Conservation (phyloP, 1,284 basidiomycete species). For the Pholiota adiposa region DNA sequence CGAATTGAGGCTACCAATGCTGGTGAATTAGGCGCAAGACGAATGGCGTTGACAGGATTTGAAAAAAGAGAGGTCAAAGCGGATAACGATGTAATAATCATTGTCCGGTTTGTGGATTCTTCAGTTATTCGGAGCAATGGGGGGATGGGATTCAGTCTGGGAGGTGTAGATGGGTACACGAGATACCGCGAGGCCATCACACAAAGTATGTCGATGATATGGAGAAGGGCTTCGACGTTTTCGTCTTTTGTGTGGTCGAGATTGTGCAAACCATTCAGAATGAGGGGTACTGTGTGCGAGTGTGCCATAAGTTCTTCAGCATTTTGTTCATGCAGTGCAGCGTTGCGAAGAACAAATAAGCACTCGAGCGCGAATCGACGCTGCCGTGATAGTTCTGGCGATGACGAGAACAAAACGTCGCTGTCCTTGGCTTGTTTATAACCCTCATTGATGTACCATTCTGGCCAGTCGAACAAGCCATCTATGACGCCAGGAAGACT, state of each 20-base stretch:
- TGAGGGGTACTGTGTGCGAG: slow-evolving; percentile 60
- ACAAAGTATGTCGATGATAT: slow-evolving; percentile 70
- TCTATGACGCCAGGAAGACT: slow-evolving; percentile 77
- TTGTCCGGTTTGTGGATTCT: slow-evolving; percentile 67
- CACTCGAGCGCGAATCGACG: slow-evolving; percentile 75
- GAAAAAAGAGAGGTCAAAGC: slow-evolving; percentile 64
- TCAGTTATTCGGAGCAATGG: slow-evolving; percentile 58
- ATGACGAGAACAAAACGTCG: slow-evolving; percentile 56
- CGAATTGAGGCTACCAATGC: slow-evolving; percentile 65
- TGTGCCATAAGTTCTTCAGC: slow-evolving; percentile 61
- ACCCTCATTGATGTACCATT: slow-evolving; percentile 70
- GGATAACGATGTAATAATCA: slow-evolving; percentile 68
- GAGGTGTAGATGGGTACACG: slow-evolving; percentile 37
- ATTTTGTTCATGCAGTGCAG: slow-evolving; percentile 70
- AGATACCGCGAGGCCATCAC: slow-evolving; percentile 46
- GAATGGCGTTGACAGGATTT: slow-evolving; percentile 59
- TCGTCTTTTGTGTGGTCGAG: slow-evolving; percentile 61
- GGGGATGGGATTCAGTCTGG: slow-evolving; percentile 47
- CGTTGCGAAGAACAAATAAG: slow-evolving; percentile 76
- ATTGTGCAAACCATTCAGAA: slow-evolving; percentile 60
- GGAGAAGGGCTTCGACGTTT: slow-evolving; percentile 70
- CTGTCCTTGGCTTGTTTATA: slow-evolving; percentile 44
- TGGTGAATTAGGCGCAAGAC: slow-evolving; percentile 56
- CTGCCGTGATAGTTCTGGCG: slow-evolving; percentile 53
- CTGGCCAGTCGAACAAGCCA: slow-evolving; percentile 80